Evolutionary conservation across 345 rosid species (phyloP).

Genomic region (Salix purpurea): DNA sequence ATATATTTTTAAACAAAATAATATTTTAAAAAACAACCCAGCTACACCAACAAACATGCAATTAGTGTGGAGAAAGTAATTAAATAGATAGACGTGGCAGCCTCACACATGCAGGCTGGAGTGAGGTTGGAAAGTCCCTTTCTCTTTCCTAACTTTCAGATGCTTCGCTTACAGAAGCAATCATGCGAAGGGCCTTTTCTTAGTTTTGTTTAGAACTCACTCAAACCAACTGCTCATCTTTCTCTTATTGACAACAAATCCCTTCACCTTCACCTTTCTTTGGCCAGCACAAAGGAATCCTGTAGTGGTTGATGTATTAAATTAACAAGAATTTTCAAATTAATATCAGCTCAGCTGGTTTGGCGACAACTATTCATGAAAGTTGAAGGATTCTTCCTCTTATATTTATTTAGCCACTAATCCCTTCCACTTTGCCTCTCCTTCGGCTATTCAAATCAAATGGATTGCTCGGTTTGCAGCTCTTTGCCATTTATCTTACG

Average conservation of each 20-base stretch:
- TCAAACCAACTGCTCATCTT: conserved; percentile 31
- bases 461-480: conserved; percentile 85
- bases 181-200: conserved; percentile 5
- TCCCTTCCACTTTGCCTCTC: neutral
- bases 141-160: conserved; percentile 45
- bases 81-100: conserved; percentile 31
- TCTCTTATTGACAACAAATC: conserved; percentile 2
- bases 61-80: neutral
- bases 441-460: conserved; percentile 11
- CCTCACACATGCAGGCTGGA: conserved; percentile 47
- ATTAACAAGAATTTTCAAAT: no score
- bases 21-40: no score
- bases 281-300: conserved; percentile 14
- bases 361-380: neutral
- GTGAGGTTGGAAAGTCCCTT: conserved; percentile 83
- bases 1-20: no score
- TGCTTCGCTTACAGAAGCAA: conserved; percentile 10
- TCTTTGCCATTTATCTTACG: conserved; percentile 65
- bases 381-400: neutral
- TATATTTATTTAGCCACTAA: no score
- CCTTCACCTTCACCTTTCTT: neutral
- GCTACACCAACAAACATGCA: no score
- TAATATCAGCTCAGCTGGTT: neutral
- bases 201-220: conserved; percentile 22
- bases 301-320: neutral